Evolutionary conservation across 164 flowering plant genomes (phyloP).

Genomic region (Chimonanthus salicifolius): DNA sequence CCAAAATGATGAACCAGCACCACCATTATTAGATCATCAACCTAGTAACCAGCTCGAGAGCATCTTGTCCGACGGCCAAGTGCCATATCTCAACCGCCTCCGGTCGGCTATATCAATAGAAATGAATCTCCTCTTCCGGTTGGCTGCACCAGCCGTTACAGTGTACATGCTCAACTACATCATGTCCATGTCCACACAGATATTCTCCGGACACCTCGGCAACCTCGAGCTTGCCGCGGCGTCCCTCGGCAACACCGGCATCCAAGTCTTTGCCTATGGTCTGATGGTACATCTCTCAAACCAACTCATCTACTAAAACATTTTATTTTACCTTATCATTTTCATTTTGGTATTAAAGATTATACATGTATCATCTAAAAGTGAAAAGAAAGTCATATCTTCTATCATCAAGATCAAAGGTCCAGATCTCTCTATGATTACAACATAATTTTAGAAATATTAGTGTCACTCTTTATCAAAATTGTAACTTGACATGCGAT

Average conservation of each 20-base stretch:
- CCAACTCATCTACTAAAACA: no score
- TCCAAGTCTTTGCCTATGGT: conserved; percentile 41
- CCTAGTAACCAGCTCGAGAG: conserved; percentile 20
- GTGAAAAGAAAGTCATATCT: no score
- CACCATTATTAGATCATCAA: not conserved
- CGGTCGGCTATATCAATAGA: conserved; percentile 27
- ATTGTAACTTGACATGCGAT: no score
- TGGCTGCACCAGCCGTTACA: conserved; percentile 38
- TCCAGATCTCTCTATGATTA: no score
- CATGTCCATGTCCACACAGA: conserved; percentile 44
- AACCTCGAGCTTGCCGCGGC: conserved; percentile 49
- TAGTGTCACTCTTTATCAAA: no score
- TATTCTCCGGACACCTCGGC: conserved; percentile 46
- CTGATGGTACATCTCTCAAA: conserved; percentile 17
- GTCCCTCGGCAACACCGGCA: conserved; percentile 44
- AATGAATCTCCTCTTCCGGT: conserved; percentile 19
- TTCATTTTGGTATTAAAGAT: no score
- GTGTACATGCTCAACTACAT: conserved; percentile 42
- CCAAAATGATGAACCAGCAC: no score
- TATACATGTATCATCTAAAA: no score
- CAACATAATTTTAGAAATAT: no score
- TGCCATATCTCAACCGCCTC: conserved; percentile 17
- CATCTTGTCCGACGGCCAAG: conserved; percentile 15
- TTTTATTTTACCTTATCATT: no score
- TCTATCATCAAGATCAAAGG: no score